Base-by-base conservation (phyloP, 208 protist genomes). In the Leishmania mexicana region DNA sequence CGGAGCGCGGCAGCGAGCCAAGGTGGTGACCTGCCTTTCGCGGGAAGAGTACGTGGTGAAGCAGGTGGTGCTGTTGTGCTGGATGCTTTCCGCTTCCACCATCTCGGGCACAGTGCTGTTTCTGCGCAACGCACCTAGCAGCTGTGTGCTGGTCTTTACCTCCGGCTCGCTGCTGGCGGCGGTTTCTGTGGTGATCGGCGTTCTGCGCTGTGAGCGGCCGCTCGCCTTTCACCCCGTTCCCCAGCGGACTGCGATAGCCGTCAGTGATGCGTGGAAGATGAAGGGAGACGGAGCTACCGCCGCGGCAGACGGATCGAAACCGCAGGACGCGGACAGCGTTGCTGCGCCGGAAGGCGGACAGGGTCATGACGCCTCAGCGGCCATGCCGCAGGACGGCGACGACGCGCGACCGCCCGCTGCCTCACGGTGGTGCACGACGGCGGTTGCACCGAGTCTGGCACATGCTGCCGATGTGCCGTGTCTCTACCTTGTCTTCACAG, bases 1-100 rank as follows among this genome's bases (percentile, higher is more conserved):
- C 19, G 42, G 8, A 28, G n/a, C 2, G 45, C 21, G 17, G 8
- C 24, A 58, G 47, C 80, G 73, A 6, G 70, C 49, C 24, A 87
- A 85, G 58, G 78, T 80, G 3, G 84, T 88, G 42, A 92, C 89
- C 28, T 87, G 80, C 54, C 68, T 95, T 47, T 88, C 86, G 28
- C 78, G 77, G 7, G 89, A 91, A 76, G 91, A 93, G 85, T 95
- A 93, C 75, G 38, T 95, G 7, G 75, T 91, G 65, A 95, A 93
- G 86, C 91, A 95, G 60, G n/a, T 88, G 2, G 81, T 87, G 51
- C 79, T 91, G 24, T 51, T 89, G 51, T 83, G 82, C 76, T 85
- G 89, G 81, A 79, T 85, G 81, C 60, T 87, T 21, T 24, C 71
- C 4, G 49, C 78, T 7, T n/a, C 78, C 31, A 53, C 51, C 28